These are phyloP conservation scores for Paecilomyces variotii DNA, from an alignment of 2,329 filamentous ascomycete species.

Conservation along the genomic window DNA sequence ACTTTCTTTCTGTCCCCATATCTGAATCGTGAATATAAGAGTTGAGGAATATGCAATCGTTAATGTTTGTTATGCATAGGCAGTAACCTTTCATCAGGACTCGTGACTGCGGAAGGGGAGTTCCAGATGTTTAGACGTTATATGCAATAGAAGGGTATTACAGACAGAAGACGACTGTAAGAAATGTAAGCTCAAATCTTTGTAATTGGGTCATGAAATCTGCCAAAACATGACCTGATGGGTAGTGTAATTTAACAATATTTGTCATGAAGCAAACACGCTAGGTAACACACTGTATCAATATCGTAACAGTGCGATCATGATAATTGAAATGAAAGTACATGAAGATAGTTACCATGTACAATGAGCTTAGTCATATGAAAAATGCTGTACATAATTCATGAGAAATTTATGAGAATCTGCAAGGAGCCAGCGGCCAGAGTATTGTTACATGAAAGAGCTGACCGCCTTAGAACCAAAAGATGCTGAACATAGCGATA, in stretches of 20 bases:
- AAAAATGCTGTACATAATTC: background rate
- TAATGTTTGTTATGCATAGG: background rate
- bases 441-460: background rate
- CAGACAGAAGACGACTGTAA: background rate
- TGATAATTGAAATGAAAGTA: background rate
- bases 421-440: background rate
- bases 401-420: background rate
- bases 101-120: background rate
- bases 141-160: background rate
- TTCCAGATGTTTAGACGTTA: background rate
- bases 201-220: background rate
- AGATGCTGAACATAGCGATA: background rate
- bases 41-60: background rate
- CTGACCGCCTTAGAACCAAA: background rate
- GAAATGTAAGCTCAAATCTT: background rate
- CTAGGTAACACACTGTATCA: background rate
- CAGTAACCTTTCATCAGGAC: background rate
- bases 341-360: background rate
- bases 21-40: background rate
- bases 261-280: background rate
- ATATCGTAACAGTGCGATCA: background rate
- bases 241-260: background rate
- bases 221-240: background rate
- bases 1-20: background rate
- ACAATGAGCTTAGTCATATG: background rate